Evolutionary conservation across 208 protist species (phyloP).

Genomic region (Trypanosoma boissoni): DNA sequence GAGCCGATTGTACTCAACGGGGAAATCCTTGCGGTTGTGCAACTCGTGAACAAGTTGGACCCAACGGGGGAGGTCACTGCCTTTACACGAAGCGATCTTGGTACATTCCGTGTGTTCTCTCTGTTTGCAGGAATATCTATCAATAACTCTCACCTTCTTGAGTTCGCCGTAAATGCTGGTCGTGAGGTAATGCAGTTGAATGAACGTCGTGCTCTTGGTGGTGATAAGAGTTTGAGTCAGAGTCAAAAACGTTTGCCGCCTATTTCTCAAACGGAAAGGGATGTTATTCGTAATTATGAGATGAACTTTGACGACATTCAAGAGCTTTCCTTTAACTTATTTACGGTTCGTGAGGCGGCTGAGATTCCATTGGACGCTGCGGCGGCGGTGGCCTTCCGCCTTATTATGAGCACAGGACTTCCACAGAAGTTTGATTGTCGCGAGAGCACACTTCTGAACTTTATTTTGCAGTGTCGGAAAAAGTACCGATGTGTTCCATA

Average conservation of each 20-base stretch:
- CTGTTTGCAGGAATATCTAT: conserved; percentile 85
- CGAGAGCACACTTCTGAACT: conserved; percentile 69
- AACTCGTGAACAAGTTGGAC: conserved; percentile 83
- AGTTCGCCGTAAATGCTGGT: conserved; percentile 77
- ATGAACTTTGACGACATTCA: conserved; percentile 54
- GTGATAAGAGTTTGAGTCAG: neutral
- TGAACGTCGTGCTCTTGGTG: conserved; percentile 26
- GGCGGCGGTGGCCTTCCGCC: conserved; percentile 42
- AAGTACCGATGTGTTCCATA: conserved; percentile 85
- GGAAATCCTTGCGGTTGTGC: conserved; percentile 83
- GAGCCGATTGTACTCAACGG: conserved; percentile 79
- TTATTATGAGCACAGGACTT: conserved; percentile 58
- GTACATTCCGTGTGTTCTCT: conserved; percentile 75
- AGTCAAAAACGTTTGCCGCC: conserved; percentile 17
- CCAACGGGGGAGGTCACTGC: conserved; percentile 38
- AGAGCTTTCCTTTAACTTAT: conserved; percentile 66
- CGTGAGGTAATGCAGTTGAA: conserved; percentile 72
- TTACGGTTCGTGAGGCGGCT: conserved; percentile 47
- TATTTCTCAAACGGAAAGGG: conserved; percentile 47
- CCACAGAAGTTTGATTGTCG: conserved; percentile 74
- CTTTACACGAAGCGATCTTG: conserved; percentile 52
- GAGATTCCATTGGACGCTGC: conserved; percentile 45
- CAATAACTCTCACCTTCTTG: conserved; percentile 78
- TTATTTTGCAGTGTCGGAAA: conserved; percentile 74
- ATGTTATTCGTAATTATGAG: conserved; percentile 30